These are phyloP conservation scores for Maudiozyma barnettii DNA, from an alignment of 805 yeast species.

Conservation along the genomic window DNA sequence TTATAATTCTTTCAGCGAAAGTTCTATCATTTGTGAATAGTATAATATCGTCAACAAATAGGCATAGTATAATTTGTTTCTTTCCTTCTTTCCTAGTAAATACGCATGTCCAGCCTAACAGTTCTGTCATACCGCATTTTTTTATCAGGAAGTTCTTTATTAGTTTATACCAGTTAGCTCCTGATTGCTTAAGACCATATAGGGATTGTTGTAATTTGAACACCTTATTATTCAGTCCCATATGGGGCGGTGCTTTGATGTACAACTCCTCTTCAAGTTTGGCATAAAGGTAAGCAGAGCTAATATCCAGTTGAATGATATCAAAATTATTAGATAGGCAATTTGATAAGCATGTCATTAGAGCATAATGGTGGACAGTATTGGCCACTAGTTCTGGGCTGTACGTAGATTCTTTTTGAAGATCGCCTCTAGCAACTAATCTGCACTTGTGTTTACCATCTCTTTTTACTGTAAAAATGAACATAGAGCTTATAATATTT, in stretches of 20 bases:
- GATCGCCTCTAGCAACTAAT: slow-evolving; percentile 4
- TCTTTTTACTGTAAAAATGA: slow-evolving; percentile 6
- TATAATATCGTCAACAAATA: slow-evolving; percentile 12
- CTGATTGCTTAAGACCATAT: slow-evolving; percentile 4
- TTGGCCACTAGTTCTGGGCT: slow-evolving; percentile 2
- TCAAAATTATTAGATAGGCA: background rate
- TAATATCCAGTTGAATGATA: slow-evolving; percentile 5
- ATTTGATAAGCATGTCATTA: slow-evolving; percentile 7
- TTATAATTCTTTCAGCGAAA: background rate
- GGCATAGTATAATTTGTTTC: slow-evolving; percentile 2
- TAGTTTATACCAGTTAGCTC: slow-evolving; percentile 2
- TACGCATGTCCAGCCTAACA: slow-evolving; percentile 8
- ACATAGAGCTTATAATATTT: background rate
- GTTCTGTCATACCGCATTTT: slow-evolving; percentile 2
- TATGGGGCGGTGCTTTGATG: slow-evolving; percentile 4
- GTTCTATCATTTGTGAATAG: slow-evolving; percentile 4
- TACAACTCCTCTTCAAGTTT: slow-evolving; percentile 3
- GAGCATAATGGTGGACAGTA: slow-evolving; percentile 9
- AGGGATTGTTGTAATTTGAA: slow-evolving; percentile 3
- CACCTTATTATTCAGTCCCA: slow-evolving; percentile 3
- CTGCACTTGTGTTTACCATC: slow-evolving; percentile 7
- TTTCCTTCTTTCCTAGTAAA: slow-evolving; percentile 1
- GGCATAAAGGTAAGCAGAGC: slow-evolving; percentile 3
- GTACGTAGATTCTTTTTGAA: slow-evolving; percentile 1
- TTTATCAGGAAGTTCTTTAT: background rate